phyloP scores from a whole-genome alignment of 1,284 basidiomycete genomes.

The Singerocomus inundabilis region DNA sequence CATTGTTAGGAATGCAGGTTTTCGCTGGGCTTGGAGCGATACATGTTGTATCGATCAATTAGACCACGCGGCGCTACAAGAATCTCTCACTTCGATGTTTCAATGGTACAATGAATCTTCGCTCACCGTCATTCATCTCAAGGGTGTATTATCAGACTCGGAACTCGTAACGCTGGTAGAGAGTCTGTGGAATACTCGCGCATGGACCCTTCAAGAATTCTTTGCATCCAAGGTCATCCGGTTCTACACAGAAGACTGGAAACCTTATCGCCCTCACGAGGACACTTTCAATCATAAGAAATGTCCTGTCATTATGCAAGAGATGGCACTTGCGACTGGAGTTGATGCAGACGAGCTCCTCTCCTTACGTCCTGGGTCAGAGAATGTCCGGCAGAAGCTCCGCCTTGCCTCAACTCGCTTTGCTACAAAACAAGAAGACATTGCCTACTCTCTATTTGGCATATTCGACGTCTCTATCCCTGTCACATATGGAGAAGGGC shows the following conservation, averaged over 20 bases:
- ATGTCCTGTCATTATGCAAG: constrained; percentile 12
- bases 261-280: constrained; percentile 16
- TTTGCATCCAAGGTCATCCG: constrained; percentile 23
- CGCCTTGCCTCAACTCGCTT: constrained; percentile 17
- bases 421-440: constrained; percentile 21
- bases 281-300: constrained; percentile 19
- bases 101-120: constrained; percentile 24
- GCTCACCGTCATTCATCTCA: constrained; percentile 24
- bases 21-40: constrained; percentile 28
- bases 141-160: constrained; percentile 13
- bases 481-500: constrained; percentile 22
- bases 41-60: constrained; percentile 27
- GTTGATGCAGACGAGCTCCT: constrained; percentile 10
- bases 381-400: constrained; percentile 22
- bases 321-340: constrained; percentile 20
- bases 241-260: constrained; percentile 23
- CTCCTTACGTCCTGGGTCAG: constrained; percentile 18
- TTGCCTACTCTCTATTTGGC: constrained; percentile 21
- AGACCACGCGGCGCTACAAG: constrained; percentile 16
- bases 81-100: constrained; percentile 28
- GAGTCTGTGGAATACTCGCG: constrained; percentile 24
- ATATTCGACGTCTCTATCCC: constrained; percentile 23
- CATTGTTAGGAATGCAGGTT: constrained; percentile 15
- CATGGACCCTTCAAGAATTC: constrained; percentile 29
- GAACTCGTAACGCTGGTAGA: constrained; percentile 1